Base-by-base conservation (phyloP, 306 rosid species). In the Astragalus membranaceus region DNA sequence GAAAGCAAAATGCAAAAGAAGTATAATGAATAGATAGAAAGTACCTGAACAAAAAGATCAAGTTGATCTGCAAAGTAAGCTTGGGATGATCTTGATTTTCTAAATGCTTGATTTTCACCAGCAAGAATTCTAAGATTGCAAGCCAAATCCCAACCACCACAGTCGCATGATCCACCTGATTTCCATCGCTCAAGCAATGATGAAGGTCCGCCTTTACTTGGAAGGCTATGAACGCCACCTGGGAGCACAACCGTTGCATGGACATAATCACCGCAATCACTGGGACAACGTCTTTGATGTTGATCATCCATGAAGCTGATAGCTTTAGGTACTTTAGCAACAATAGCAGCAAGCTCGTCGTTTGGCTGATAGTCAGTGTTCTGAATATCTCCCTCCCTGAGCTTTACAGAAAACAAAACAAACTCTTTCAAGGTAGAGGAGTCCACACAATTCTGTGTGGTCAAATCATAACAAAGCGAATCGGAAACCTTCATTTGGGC, bases 61-160 rank as follows among this genome's bases (percentile, higher is more conserved):
- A 91, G 78, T 64, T 75, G 84, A 62, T 88, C 87, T 52, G 76
- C 73, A 36, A 70, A 54, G 78, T 41, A 20, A 63, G 80, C 62
- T 61, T 83, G 75, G 42, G 85, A 82, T 32, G 87, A 75, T 68
- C 60, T 72, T 73, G 84, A 67, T 26, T 80, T 87, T 72, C 67
- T 61, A 67, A 26, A 11, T 13, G 70, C 71, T 74, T 76, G 84
- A 67, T 83, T 76, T 73, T 76, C 82, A 63, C 81, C 86, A 44
- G 83, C 85, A 33, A 89, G 83, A 70, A 91, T 78, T 80, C 73
- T 77, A 29, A 95, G 92, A 78, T 86, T 84, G 84, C 99, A 95
- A 73, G 88, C 99, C 82, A 89, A 57, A 83, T 95, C 99, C 99
- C 99, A 95, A 75, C 99, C 99, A 16, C 97, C 99, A 79, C 99